Evolutionary conservation across 179 eudicot genomes (phyloP).

Genomic region (Dionaea muscipula): DNA sequence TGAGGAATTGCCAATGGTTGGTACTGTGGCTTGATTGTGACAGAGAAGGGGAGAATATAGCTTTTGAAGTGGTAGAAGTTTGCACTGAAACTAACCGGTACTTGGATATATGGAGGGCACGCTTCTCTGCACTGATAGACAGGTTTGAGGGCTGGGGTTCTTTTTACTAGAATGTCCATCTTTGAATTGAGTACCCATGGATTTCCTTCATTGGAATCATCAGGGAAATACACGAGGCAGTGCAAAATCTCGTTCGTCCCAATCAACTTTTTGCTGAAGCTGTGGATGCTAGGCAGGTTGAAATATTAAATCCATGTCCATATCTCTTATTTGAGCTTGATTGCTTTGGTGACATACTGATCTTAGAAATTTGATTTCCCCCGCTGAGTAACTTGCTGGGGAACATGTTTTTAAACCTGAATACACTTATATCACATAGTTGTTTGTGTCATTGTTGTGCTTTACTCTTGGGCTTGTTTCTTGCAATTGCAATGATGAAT

Average conservation of each 20-base stretch:
- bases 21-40: slow-evolving; percentile 95
- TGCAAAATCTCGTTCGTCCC: slow-evolving; percentile 66
- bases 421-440: too few species aligned
- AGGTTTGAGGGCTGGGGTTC: slow-evolving; percentile 27
- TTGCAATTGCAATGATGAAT: not conserved
- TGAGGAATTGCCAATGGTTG: slow-evolving; percentile 82
- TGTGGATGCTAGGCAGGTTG: slow-evolving; percentile 89
- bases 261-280: slow-evolving; percentile 74
- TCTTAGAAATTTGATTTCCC: too few species aligned
- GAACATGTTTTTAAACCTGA: too few species aligned
- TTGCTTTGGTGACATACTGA: too few species aligned
- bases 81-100: slow-evolving; percentile 59
- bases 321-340: too few species aligned
- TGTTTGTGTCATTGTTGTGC: not conserved
- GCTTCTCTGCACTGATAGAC: slow-evolving; percentile 79
- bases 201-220: slow-evolving; percentile 13
- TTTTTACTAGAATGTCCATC: not conserved
- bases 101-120: slow-evolving; percentile 79
- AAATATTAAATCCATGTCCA: slow-evolving; percentile 6
- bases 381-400: too few species aligned
- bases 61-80: slow-evolving; percentile 80
- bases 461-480: not conserved
- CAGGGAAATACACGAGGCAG: slow-evolving; percentile 72
- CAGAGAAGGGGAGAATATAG: slow-evolving; percentile 96
- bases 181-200: slow-evolving; percentile 1